These are phyloP conservation scores for Spizellomyces punctatus DNA, from an alignment of 192 early-diverging fungal species.

Conservation along the genomic window DNA sequence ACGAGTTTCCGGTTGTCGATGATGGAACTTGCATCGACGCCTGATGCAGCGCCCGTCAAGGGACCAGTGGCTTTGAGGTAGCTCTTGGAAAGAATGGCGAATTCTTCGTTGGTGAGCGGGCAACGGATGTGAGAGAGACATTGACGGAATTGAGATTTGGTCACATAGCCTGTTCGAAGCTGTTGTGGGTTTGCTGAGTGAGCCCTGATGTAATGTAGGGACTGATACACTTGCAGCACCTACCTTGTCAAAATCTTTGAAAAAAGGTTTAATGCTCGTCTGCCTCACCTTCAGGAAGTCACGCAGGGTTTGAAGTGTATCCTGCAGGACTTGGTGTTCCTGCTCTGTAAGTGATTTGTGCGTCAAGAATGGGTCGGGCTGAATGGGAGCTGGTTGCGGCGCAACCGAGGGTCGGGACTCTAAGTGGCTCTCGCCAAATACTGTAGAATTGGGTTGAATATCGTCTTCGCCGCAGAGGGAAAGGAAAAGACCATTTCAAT, in stretches of 20 bases:
- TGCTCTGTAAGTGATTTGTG: conserved; percentile 18
- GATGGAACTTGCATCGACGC: neutral
- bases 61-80: conserved; percentile 35
- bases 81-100: conserved; percentile 50
- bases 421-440: conserved; percentile 51
- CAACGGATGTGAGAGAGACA: conserved; percentile 49
- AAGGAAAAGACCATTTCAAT: neutral
- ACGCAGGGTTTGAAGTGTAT: conserved; percentile 38
- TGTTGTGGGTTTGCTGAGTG: conserved; percentile 5
- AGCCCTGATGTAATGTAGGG: no score
- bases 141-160: conserved; percentile 55
- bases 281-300: conserved; percentile 48
- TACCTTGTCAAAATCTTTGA: conserved; percentile 59
- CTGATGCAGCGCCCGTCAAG: neutral
- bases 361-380: conserved; percentile 38
- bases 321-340: conserved; percentile 37
- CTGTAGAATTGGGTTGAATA: conserved; percentile 18
- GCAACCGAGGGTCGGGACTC: conserved; percentile 45
- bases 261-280: conserved; percentile 56
- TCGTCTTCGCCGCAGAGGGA: no score
- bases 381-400: conserved; percentile 19
- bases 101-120: conserved; percentile 50
- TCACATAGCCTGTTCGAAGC: conserved; percentile 55
- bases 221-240: neutral
- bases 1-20: conserved; percentile 10